phyloP scores from a whole-genome alignment of 495 filamentous ascomycete genomes.

The Daldinia vernicosa region DNA sequence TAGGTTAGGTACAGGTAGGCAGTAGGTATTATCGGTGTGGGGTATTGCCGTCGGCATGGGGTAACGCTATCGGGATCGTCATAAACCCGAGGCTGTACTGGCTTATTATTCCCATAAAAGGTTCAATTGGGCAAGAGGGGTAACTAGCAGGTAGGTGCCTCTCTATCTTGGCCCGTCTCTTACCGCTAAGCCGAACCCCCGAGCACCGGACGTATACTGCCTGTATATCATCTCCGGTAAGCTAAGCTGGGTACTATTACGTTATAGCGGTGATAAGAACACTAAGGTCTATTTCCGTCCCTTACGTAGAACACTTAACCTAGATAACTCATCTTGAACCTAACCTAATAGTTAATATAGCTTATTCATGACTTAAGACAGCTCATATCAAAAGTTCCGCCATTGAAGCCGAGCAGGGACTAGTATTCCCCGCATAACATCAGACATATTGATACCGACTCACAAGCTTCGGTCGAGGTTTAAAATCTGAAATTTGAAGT shows the following conservation, averaged over 20 bases:
- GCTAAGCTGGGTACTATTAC: constrained; percentile 24
- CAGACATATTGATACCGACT: background rate
- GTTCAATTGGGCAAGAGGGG: constrained; percentile 31
- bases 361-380: background rate
- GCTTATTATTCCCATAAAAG: constrained; percentile 14
- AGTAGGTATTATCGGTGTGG: constrained; percentile 7
- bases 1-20: too few relatives aligned
- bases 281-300: constrained; percentile 7
- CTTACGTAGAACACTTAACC: background rate
- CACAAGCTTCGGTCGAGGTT: background rate
- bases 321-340: background rate
- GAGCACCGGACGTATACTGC: constrained; percentile 26
- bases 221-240: constrained; percentile 16
- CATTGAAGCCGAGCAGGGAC: background rate
- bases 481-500: background rate
- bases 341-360: background rate
- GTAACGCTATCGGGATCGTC: constrained; percentile 34
- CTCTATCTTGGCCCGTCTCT: constrained; percentile 2
- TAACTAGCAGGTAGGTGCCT: too few relatives aligned
- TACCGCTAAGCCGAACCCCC: constrained; percentile 37
- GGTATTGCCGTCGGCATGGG: constrained; percentile 13
- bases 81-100: constrained; percentile 15
- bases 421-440: background rate
- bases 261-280: constrained; percentile 21
- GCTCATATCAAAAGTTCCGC: background rate